These are phyloP conservation scores for Triangularia setosa DNA, from an alignment of 2,329 filamentous ascomycete genomes.

Conservation along the genomic window DNA sequence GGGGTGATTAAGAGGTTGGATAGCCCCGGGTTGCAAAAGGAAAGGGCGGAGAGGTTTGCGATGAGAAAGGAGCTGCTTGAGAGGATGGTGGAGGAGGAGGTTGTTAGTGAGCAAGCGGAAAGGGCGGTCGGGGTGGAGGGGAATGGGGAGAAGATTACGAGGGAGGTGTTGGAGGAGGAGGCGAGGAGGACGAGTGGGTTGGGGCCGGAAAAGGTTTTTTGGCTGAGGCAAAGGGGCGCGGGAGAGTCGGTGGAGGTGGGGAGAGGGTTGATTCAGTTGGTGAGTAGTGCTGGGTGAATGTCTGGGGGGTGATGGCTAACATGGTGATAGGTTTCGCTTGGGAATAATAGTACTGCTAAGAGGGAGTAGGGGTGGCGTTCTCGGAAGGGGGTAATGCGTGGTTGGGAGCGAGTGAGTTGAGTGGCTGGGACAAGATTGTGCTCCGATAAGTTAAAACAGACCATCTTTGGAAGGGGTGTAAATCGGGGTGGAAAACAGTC, in stretches of 20 bases:
- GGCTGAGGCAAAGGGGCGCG: slow-evolving; percentile 57
- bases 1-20: slow-evolving; percentile 76
- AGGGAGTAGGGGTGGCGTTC: background rate
- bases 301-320: background rate
- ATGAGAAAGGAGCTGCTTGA: slow-evolving; percentile 77
- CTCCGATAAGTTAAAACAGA: too few species aligned
- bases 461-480: too few species aligned
- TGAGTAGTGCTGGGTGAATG: background rate
- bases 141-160: slow-evolving; percentile 60
- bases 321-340: background rate
- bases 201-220: slow-evolving; percentile 55
- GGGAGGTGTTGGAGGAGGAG: slow-evolving; percentile 61
- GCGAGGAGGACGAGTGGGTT: slow-evolving; percentile 48
- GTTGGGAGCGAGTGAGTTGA: too few species aligned
- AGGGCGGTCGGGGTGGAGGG: slow-evolving; percentile 38
- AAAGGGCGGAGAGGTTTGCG: slow-evolving; percentile 74
- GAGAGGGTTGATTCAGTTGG: slow-evolving; percentile 43
- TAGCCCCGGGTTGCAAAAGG: slow-evolving; percentile 79
- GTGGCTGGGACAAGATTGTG: too few species aligned
- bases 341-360: background rate
- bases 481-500: too few species aligned
- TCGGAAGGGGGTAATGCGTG: too few species aligned
- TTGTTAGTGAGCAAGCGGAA: slow-evolving; percentile 41
- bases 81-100: slow-evolving; percentile 61
- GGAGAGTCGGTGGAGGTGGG: slow-evolving; percentile 56